These are phyloP conservation scores for Vitis hybrid DNA, from an alignment of 177 flowering plant species.

Conservation along the genomic window DNA sequence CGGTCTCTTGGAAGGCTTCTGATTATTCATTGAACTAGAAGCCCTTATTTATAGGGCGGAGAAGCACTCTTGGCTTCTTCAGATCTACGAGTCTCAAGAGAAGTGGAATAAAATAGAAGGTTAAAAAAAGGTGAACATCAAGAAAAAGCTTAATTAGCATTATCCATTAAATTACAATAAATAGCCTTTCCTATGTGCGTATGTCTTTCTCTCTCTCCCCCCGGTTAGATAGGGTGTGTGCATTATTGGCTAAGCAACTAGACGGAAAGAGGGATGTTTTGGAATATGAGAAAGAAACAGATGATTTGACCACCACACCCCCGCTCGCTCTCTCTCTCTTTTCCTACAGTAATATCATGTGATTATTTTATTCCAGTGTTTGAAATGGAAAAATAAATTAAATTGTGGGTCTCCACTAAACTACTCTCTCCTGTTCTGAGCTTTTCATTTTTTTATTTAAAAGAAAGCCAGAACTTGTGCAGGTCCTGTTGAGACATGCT, in stretches of 20 bases:
- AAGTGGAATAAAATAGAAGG: not conserved
- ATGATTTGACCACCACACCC: too few species aligned
- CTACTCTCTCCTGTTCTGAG: constrained; percentile 1
- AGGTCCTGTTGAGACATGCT: constrained; percentile 17
- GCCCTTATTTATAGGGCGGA: constrained; percentile 4
- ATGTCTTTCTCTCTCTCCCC: too few species aligned
- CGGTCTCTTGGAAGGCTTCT: too few species aligned
- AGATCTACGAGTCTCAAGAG: not conserved
- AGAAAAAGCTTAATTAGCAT: too few species aligned
- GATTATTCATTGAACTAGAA: not conserved
- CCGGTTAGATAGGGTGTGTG: too few species aligned
- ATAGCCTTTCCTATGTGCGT: too few species aligned
- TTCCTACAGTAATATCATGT: not conserved
- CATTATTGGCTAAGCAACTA: too few species aligned
- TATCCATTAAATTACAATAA: too few species aligned
- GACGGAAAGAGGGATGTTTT: too few species aligned
- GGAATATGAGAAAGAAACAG: too few species aligned
- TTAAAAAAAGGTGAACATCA: not conserved
- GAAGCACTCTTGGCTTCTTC: not conserved
- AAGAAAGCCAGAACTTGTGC: constrained; percentile 1
- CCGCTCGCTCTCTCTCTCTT: constrained; percentile 1
- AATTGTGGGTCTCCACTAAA: constrained; percentile 2
- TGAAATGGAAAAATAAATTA: not conserved
- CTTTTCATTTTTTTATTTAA: not conserved
- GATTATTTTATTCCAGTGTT: not conserved